Evolutionary conservation across 768 basidiomycete genomes (phyloP).

Genomic region (Suillus americanus): DNA sequence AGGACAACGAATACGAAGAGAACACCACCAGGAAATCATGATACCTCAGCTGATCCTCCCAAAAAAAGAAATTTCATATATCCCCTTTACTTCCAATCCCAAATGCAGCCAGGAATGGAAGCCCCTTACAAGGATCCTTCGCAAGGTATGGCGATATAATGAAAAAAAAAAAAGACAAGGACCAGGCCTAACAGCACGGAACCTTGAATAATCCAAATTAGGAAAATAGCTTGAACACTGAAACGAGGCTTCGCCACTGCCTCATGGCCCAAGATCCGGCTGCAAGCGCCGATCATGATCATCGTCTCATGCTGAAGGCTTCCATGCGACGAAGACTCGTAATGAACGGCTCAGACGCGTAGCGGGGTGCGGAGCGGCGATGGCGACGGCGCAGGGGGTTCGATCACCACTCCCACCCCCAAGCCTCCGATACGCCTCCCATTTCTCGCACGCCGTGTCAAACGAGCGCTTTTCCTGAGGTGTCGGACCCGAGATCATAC

Average conservation of each 20-base stretch:
- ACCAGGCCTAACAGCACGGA: not conserved
- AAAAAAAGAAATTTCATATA: not conserved
- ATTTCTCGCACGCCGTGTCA: constrained; percentile 55
- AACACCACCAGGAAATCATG: not conserved
- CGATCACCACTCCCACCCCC: not conserved
- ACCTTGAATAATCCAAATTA: not conserved
- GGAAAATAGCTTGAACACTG: not conserved
- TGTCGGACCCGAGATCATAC: constrained; percentile 36
- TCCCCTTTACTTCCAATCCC: not conserved
- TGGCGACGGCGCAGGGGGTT: not conserved
- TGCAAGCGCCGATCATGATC: not conserved
- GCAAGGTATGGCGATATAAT: not conserved
- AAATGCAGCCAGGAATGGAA: not conserved
- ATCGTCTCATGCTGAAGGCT: constrained; percentile 26
- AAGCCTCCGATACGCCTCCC: constrained; percentile 32
- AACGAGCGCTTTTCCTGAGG: constrained; percentile 55
- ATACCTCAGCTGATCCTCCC: not conserved
- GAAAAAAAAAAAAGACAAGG: not conserved
- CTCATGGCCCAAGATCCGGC: not conserved
- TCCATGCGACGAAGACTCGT: constrained; percentile 60
- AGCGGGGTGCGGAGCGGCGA: constrained; percentile 10
- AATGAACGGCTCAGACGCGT: constrained; percentile 51
- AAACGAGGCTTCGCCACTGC: constrained; percentile 1
- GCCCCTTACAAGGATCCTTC: not conserved
- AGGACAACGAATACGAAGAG: not conserved